phyloP scores from a whole-genome alignment of 176 grass and related monocot species.

The Urochloa ruziziensis region DNA sequence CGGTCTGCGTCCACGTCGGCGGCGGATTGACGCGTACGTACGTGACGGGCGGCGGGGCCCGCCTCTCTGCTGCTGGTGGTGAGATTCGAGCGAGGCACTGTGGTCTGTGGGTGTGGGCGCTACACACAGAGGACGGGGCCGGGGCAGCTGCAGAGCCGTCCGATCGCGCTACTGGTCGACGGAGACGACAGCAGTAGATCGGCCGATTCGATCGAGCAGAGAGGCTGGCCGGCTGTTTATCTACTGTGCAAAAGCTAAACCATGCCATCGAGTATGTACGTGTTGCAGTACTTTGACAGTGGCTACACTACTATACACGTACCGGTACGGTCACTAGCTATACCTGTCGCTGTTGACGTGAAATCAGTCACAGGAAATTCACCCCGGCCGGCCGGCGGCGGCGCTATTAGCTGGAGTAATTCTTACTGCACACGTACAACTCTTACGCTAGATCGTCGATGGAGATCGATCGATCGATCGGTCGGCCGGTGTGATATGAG shows the following conservation, averaged over 20 bases:
- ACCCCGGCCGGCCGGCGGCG: too few species aligned
- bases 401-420: too few species aligned
- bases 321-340: too few species aligned
- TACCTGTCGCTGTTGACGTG: background rate
- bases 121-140: background rate
- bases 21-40: conserved; percentile 5
- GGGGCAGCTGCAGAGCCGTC: background rate
- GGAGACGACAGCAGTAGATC: background rate
- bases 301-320: too few species aligned
- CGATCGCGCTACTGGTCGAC: background rate
- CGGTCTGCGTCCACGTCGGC: conserved; percentile 14
- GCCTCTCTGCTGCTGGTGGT: too few species aligned
- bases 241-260: background rate
- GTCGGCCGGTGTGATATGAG: too few species aligned
- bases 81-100: background rate
- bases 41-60: background rate
- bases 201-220: background rate
- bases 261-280: too few species aligned
- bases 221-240: background rate
- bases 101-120: too few species aligned
- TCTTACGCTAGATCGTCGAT: too few species aligned
- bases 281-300: too few species aligned
- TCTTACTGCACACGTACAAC: too few species aligned
- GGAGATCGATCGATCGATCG: too few species aligned
- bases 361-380: background rate